A percentile compares a stretch with the other conserved stretches of the same genome.
Evolutionary conservation across 257 asterid species (phyloP).

Genomic region (Solanum sejunctum): DNA sequence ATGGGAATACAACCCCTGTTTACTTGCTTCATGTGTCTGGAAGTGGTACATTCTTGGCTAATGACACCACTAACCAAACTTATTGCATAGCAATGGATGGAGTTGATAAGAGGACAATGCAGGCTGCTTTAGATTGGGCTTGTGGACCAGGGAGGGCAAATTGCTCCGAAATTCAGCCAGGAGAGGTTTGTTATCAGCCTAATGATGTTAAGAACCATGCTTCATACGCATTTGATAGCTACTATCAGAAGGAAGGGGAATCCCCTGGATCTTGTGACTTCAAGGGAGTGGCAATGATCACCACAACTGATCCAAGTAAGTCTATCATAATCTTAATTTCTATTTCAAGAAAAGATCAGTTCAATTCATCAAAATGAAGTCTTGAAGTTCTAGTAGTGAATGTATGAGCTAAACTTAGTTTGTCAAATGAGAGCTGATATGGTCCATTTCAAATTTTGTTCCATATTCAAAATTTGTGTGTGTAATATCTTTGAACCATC

Average conservation of each 20-base stretch:
- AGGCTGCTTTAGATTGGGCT: constrained; percentile 96
- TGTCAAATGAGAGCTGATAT: not conserved
- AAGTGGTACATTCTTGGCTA: constrained; percentile 86
- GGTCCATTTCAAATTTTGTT: not conserved
- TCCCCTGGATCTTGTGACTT: constrained; percentile 78
- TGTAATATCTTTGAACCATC: not conserved
- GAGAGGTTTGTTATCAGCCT: constrained; percentile 89
- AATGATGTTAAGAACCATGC: constrained; percentile 82
- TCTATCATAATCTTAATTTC: not conserved
- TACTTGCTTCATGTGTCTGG: constrained; percentile 91
- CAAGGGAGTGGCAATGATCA: constrained; percentile 94
- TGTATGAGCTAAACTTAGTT: not conserved
- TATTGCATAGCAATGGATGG: constrained; percentile 73
- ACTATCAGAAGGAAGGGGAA: constrained; percentile 74
- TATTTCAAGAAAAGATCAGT: not conserved
- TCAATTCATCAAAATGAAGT: not conserved
- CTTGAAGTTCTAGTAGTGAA: not conserved
- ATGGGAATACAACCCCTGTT: constrained; percentile 76
- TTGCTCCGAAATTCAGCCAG: constrained; percentile 92
- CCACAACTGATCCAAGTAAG: constrained; percentile 99
- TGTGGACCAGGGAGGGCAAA: constrained; percentile 97
- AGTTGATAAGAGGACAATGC: constrained; percentile 55
- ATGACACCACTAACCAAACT: constrained; percentile 79
- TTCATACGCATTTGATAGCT: constrained; percentile 85
- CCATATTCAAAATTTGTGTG: not conserved